A percentile compares a stretch with the other conserved stretches of the same genome.
Conservation (phyloP, 2,329 filamentous ascomycete species). For the Neonectria coccinea region DNA sequence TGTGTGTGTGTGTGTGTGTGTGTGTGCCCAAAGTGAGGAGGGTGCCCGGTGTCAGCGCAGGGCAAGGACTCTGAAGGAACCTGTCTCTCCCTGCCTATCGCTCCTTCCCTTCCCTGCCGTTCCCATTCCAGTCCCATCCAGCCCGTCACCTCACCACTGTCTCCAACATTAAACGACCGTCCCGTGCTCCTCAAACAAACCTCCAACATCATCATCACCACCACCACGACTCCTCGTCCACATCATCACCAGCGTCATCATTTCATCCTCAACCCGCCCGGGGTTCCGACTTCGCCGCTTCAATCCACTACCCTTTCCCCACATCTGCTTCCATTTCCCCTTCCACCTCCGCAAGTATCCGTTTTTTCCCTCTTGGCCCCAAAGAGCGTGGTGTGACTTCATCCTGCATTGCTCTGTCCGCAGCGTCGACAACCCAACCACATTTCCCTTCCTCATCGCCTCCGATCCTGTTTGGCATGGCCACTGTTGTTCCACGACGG, state of each 20-base stretch:
- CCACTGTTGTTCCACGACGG: constrained; percentile 32
- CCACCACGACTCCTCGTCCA: neutral
- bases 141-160: neutral
- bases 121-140: neutral
- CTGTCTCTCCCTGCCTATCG: constrained; percentile 2
- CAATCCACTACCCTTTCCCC: constrained; percentile 8
- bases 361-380: constrained; percentile 23
- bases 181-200: constrained; percentile 5
- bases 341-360: constrained; percentile 34
- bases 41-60: constrained; percentile 6
- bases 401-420: constrained; percentile 34
- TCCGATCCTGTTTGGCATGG: constrained; percentile 33
- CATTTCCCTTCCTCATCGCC: constrained; percentile 18
- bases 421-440: constrained; percentile 5
- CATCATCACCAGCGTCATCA: constrained; percentile 6
- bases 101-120: constrained; percentile 18
- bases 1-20: neutral
- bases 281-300: constrained; percentile 2
- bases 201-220: constrained; percentile 14
- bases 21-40: neutral
- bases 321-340: constrained; percentile 13
- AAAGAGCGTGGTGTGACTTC: constrained; percentile 41
- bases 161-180: constrained; percentile 2
- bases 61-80: constrained; percentile 1
- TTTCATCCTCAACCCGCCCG: neutral